A percentile compares a stretch with the other conserved stretches of the same genome.
These are phyloP conservation scores for Rhynchospora pubera DNA, from an alignment of 176 grass and related monocot genomes.

Conservation along the genomic window DNA sequence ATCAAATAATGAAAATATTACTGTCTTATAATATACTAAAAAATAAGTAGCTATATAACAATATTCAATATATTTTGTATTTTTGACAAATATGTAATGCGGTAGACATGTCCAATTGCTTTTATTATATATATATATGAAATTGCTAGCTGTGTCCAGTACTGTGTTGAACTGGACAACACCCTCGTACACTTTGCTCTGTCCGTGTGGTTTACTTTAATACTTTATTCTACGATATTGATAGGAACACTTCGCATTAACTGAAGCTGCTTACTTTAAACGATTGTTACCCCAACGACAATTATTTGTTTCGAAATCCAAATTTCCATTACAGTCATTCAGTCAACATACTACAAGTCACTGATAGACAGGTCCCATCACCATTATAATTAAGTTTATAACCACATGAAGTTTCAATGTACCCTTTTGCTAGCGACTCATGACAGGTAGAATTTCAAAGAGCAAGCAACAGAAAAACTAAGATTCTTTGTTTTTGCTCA, in stretches of 20 bases:
- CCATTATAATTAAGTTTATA: no score
- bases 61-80: no score
- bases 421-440: background rate
- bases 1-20: background rate
- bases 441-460: background rate
- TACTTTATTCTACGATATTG: background rate
- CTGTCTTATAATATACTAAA: background rate
- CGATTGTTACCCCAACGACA: background rate
- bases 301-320: background rate
- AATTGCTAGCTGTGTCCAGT: background rate
- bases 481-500: background rate
- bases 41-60: background rate
- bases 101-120: background rate
- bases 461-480: background rate
- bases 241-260: background rate
- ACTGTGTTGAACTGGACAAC: background rate
- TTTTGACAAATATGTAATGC: no score
- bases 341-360: background rate
- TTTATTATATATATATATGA: background rate
- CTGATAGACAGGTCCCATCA: background rate
- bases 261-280: background rate
- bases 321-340: background rate
- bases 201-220: background rate
- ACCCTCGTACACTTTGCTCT: background rate
- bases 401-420: background rate